Base-by-base conservation (phyloP, 495 filamentous ascomycete genomes). In the Talaromyces nanjingensis region DNA sequence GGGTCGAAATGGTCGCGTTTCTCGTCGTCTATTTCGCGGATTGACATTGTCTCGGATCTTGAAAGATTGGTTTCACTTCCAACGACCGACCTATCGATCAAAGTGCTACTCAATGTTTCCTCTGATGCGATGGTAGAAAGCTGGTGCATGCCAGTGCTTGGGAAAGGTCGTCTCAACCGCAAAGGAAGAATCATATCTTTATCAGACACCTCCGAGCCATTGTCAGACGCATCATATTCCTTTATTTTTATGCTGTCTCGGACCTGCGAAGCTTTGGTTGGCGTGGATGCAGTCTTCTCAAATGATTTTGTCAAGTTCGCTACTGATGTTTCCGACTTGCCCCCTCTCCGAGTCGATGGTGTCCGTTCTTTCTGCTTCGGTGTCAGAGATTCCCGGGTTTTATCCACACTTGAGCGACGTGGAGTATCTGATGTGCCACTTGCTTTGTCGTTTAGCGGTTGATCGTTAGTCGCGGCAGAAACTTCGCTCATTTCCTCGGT, bases 51-150 rank as follows among this genome's bases (percentile, higher is more conserved):
- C 37, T 65, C 73, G 59, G 52, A 68, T 22, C 60, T 49, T 4
- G 42, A 49, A 7, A 6, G 16, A n/a, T 60, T 62, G 14, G 25
- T 62, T 49, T 53, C 60, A 22, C 45, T 62, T 31, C 45, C 60
- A 11, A 62, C 11, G 16, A 62, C 42, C 18, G 60, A 62, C 25
- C 63, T 53, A 59, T 86, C 81, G 6, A 70, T 59, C 31, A 59
- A 76, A 45, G 70, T 64, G 22, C 79, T 79, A 62, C 76, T 84
- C 67, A 85, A 79, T 2, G 85, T 85, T 64, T 88, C 87, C 9
- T 80, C 75, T 62, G 89, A 90, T 8, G 82, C 78, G 60, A 91
- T 91, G 0, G 89, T 91, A n/a, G 90, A 91, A 27, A 92, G 74
- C 64, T 84, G 82, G 67, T 90, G 84, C n/a, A 76, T 68, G 6